Percentiles rank a stretch among this genome's conserved stretches.
phyloP scores from a whole-genome alignment of 371 early-diverging fungal genomes.

The Mucor irregularis region DNA sequence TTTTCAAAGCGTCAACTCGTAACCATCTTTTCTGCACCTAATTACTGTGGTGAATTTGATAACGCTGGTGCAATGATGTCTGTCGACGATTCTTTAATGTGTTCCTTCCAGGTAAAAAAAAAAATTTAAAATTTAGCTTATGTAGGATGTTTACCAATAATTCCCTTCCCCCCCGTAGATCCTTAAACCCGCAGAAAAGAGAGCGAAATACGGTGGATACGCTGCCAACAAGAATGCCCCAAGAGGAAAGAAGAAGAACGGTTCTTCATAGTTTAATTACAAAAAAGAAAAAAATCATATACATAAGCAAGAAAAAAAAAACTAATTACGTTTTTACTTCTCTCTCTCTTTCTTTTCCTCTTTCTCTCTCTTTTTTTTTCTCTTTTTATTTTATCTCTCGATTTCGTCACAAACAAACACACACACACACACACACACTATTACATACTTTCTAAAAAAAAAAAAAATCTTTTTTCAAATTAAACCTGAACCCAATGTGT shows the following conservation, averaged over 20 bases:
- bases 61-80: slow-evolving; percentile 96
- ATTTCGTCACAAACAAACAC: not conserved
- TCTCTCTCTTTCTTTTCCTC: not conserved
- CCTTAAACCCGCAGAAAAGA: slow-evolving; percentile 39
- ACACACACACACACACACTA: not conserved
- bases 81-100: slow-evolving; percentile 91
- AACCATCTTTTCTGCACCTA: slow-evolving; percentile 97
- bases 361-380: not conserved
- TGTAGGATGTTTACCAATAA: too few species aligned
- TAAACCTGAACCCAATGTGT: too few species aligned
- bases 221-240: slow-evolving; percentile 10
- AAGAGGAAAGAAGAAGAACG: slow-evolving; percentile 21
- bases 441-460: not conserved
- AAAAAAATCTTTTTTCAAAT: not conserved
- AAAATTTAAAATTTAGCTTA: too few species aligned
- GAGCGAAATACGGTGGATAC: slow-evolving; percentile 26
- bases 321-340: too few species aligned
- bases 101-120: slow-evolving; percentile 79
- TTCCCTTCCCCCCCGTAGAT: slow-evolving; percentile 24
- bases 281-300: not conserved
- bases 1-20: slow-evolving; percentile 94
- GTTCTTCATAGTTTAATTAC: slow-evolving; percentile 9
- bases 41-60: slow-evolving; percentile 99
- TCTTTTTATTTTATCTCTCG: not conserved
- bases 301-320: too few species aligned